phyloP scores from a whole-genome alignment of 495 filamentous ascomycete genomes.

The Cercophora newfieldiana region DNA sequence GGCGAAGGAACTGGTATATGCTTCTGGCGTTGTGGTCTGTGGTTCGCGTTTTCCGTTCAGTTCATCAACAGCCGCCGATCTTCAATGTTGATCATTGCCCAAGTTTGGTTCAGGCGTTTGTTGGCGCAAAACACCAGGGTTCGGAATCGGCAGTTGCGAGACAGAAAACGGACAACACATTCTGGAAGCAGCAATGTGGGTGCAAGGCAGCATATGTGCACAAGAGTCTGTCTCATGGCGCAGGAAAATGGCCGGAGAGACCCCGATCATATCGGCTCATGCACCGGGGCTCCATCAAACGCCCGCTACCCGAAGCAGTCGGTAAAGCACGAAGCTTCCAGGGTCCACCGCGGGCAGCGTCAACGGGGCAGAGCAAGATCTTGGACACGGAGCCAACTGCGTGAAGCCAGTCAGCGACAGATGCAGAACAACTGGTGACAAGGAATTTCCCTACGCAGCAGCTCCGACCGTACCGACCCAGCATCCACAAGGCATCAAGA shows the following conservation, averaged over 20 bases:
- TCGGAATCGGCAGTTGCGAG: background rate
- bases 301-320: background rate
- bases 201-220: background rate
- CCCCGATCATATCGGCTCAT: conserved; percentile 1
- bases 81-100: background rate
- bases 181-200: background rate
- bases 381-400: background rate
- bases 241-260: conserved; percentile 8
- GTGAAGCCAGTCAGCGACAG: background rate
- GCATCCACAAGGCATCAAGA: background rate
- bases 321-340: background rate
- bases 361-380: background rate
- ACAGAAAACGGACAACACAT: background rate
- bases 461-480: background rate
- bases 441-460: background rate
- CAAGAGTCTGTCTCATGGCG: background rate
- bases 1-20: background rate
- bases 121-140: background rate
- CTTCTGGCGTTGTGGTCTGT: background rate
- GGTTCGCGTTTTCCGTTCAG: background rate
- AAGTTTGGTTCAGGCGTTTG: background rate
- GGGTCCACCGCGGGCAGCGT: background rate
- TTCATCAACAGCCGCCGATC: background rate
- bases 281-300: background rate
- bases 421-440: background rate